Evolutionary conservation across 2,329 filamentous ascomycete genomes (phyloP).

Genomic region (Mollisia scopiformis): DNA sequence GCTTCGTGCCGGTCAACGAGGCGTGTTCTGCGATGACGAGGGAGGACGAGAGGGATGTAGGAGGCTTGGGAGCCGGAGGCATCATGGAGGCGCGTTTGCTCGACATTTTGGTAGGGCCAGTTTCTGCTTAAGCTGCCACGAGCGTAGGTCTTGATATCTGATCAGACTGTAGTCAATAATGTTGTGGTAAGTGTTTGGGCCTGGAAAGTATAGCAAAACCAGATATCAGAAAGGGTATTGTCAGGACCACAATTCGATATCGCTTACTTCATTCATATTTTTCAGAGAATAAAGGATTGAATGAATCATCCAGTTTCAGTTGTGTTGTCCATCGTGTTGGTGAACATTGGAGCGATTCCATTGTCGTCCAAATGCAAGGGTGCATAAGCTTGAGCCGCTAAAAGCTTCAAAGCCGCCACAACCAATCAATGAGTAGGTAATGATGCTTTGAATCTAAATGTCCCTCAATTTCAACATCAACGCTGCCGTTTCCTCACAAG

Average conservation of each 20-base stretch:
- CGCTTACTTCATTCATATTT: constrained; percentile 24
- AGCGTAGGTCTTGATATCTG: background rate
- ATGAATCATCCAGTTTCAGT: background rate
- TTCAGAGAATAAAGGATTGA: background rate
- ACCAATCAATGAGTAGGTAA: constrained; percentile 20
- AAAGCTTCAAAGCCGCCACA: constrained; percentile 1
- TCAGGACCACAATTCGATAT: constrained; percentile 20
- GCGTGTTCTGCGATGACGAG: constrained; percentile 66
- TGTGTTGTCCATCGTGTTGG: background rate
- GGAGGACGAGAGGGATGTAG: constrained; percentile 62
- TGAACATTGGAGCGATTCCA: background rate
- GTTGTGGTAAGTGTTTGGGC: constrained; percentile 8
- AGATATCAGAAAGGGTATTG: constrained; percentile 21
- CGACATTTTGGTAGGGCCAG: constrained; percentile 28
- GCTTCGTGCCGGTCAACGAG: constrained; percentile 70
- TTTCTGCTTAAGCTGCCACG: background rate
- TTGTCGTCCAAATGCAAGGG: background rate
- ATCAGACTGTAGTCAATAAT: constrained; percentile 18
- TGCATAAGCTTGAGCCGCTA: background rate
- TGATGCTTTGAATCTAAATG: constrained; percentile 25
- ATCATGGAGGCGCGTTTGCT: constrained; percentile 48
- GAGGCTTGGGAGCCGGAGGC: constrained; percentile 58
- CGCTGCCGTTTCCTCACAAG: constrained; percentile 18
- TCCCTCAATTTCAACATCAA: constrained; percentile 30
- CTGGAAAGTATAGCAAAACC: constrained; percentile 18